Evolutionary conservation across 139 green algal species (phyloP).

Genomic region (Chlorella sp.): DNA sequence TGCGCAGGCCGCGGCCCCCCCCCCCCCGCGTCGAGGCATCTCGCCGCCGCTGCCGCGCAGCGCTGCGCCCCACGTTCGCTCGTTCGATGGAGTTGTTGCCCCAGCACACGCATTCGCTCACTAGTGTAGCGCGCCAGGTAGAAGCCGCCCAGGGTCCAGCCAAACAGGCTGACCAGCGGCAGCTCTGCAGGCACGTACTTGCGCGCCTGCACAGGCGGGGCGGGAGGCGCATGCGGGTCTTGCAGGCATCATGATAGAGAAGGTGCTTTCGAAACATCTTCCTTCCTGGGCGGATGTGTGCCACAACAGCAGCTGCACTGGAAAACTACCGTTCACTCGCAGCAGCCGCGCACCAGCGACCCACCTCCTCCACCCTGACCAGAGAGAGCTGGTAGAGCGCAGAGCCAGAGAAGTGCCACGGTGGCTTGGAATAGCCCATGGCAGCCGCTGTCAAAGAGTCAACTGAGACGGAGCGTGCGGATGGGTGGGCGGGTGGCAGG

Average conservation of each 20-base stretch:
- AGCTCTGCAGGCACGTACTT: constrained; percentile 82
- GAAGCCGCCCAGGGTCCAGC: constrained; percentile 92
- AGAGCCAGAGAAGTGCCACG: constrained; percentile 79
- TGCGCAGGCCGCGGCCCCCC: background rate
- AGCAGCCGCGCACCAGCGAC: background rate
- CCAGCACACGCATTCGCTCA: constrained; percentile 84
- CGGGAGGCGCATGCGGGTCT: too few species aligned
- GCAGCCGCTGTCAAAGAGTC: too few species aligned
- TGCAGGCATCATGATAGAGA: background rate
- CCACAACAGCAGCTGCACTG: background rate
- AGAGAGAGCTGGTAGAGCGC: constrained; percentile 90
- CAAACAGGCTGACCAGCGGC: constrained; percentile 86
- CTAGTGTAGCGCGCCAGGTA: constrained; percentile 94
- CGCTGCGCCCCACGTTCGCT: background rate
- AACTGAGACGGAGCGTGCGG: too few species aligned
- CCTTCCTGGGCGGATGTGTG: too few species aligned
- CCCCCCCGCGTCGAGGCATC: background rate
- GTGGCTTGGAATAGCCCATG: constrained; percentile 72
- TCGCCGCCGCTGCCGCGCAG: background rate
- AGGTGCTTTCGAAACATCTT: background rate
- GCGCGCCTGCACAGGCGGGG: too few species aligned
- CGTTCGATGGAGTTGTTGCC: background rate
- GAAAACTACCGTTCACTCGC: background rate
- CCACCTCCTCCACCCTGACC: constrained; percentile 70
- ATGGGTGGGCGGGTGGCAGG: too few species aligned